Base-by-base conservation (phyloP, 202 grass and related monocot species). In the Carex sylvatica region DNA sequence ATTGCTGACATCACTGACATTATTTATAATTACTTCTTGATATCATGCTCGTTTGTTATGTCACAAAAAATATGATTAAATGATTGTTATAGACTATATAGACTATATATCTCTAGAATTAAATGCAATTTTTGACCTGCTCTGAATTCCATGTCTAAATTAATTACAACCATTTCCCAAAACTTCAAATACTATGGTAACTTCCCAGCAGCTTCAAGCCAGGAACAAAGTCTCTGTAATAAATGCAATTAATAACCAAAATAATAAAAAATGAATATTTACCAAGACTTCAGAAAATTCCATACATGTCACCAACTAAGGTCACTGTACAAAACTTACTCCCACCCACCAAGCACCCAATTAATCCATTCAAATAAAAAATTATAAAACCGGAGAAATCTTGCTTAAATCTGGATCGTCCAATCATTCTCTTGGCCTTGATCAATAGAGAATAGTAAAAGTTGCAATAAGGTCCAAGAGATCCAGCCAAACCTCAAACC, bases 181-280 rank as follows among this genome's bases (percentile, higher is more conserved):
- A 10, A 46, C 9, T 49, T 49, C 2, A 49, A 49, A 49, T 49
- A 49, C 46, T 13, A 49, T 49, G 22, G 71, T 9, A 74, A 74
- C 10, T 74, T 74, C 70, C 22, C 2, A 4, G 71, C 71, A 28
- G 6, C 28, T 58, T 58, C 73, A 28, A 30, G 1, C 2, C 6
- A 11, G 8, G 4, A 28, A 58, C 24, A 75, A 33, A 33, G 24
- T 77, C 51, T 55, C 15, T 10, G 28, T 33, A 56, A 20, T 76
- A 56, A 76, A 76, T 53, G 28, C 49, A 76, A 46, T 46, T 46
- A 10, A 56, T 31, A 76, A 8, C 7, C 7, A 76, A 54, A 53
- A 52, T 26, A 53, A 75, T 55, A 35, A 56, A 40, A 40, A 40
- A 76, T 76, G 15, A 56, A 76, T 76, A 56, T 76, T 58, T 76